Evolutionary conservation across 1,284 basidiomycete species (phyloP).

Genomic region (Sanghuangporus baumii): DNA sequence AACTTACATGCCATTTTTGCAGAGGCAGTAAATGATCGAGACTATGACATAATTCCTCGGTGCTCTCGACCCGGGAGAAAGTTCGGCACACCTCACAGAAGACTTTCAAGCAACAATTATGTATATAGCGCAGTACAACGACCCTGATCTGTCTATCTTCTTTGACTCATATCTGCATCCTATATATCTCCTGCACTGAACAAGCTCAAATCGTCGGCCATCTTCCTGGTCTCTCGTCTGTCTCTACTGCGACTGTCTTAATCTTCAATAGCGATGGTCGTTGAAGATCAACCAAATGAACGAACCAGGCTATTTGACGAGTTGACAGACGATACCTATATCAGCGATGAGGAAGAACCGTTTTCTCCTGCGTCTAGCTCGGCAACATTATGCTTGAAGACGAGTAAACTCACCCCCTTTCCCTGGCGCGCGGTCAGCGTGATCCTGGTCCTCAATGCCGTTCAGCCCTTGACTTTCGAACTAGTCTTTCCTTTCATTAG

Average conservation of each 20-base stretch:
- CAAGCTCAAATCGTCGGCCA: neutral
- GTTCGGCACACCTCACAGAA: neutral
- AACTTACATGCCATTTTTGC: neutral
- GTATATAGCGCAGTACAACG: neutral
- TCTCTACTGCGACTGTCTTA: neutral
- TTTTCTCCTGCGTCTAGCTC: slow-evolving; percentile 5
- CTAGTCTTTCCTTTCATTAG: slow-evolving; percentile 23
- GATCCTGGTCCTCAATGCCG: slow-evolving; percentile 14
- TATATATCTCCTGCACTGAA: neutral
- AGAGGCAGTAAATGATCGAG: neutral
- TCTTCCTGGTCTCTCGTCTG: neutral
- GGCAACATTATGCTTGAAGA: neutral
- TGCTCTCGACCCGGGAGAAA: neutral
- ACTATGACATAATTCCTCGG: neutral
- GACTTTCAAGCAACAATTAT: neutral
- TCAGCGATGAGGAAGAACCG: slow-evolving; percentile 3
- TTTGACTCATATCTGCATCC: neutral
- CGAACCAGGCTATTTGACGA: neutral
- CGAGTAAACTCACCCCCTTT: neutral
- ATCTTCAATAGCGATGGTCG: neutral
- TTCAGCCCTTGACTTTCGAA: slow-evolving; percentile 20
- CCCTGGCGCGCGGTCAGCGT: slow-evolving; percentile 15
- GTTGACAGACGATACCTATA: neutral
- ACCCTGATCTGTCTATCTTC: neutral
- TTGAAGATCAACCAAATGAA: neutral